Conservation (phyloP, 768 basidiomycete genomes). For the Mycena galericulata region DNA sequence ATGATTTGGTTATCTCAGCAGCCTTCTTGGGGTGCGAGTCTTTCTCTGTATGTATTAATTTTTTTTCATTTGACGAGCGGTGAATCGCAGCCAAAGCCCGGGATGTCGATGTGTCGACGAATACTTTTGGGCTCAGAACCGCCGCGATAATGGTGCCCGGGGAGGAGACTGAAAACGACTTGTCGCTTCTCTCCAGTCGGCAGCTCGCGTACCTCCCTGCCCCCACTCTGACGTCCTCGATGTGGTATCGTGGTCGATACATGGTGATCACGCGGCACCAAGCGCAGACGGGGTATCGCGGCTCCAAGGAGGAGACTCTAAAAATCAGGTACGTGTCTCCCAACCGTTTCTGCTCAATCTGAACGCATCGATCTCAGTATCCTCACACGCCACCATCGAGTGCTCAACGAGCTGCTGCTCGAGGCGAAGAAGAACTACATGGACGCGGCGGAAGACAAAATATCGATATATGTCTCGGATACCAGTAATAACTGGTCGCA, state of each 20-base stretch:
- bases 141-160: constrained; percentile 49
- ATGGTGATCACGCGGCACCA: constrained; percentile 51
- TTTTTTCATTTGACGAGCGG: too few species aligned
- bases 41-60: too few species aligned
- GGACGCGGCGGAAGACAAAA: constrained; percentile 59
- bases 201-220: constrained; percentile 59
- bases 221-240: constrained; percentile 47
- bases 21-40: constrained; percentile 21
- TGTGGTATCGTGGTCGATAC: constrained; percentile 65
- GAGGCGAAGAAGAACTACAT: constrained; percentile 66
- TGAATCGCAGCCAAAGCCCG: constrained; percentile 50
- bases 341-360: background rate
- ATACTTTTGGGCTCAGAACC: constrained; percentile 48
- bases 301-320: constrained; percentile 51
- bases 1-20: constrained; percentile 51
- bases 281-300: constrained; percentile 45
- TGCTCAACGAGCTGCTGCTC: constrained; percentile 63
- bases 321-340: constrained; percentile 50
- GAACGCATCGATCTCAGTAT: constrained; percentile 52
- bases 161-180: constrained; percentile 43
- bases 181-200: constrained; percentile 38
- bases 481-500: constrained; percentile 61
- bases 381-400: constrained; percentile 54
- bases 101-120: constrained; percentile 63
- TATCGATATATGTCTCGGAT: constrained; percentile 65